Conservation (phyloP, 257 asterid species). For the Catharanthus roseus region DNA sequence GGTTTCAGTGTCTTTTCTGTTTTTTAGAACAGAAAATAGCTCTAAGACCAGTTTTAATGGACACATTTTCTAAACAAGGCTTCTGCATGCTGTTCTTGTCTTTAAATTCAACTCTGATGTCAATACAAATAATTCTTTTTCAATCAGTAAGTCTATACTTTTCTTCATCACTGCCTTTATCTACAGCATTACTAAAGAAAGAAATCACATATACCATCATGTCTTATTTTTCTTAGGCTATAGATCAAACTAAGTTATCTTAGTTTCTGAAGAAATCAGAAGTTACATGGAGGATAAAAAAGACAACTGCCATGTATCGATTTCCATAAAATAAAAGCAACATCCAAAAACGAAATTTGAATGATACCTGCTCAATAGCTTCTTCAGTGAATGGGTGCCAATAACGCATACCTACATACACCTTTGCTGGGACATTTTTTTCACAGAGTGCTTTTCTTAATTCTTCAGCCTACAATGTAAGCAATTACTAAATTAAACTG, state of each 20-base stretch:
- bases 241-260: background rate
- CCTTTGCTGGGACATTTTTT: constrained; percentile 84
- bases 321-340: background rate
- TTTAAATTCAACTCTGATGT: background rate
- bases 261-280: background rate
- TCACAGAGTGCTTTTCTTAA: constrained; percentile 65
- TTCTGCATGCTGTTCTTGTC: background rate
- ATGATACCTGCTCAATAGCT: constrained; percentile 82
- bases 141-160: background rate
- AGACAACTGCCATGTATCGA: background rate
- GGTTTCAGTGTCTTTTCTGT: background rate
- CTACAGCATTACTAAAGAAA: background rate
- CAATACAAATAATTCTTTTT: constrained; percentile 2
- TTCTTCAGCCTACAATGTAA: constrained; percentile 73
- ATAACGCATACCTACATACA: constrained; percentile 97
- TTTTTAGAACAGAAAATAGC: background rate
- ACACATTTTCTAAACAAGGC: background rate
- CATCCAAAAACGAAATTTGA: constrained; percentile 2
- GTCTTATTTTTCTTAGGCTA: background rate
- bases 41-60: background rate
- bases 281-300: background rate
- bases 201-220: background rate
- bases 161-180: background rate
- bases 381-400: constrained; percentile 99
- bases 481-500: constrained; percentile 18